Percentiles rank a stretch among this genome's conserved stretches.
Conservation (phyloP, 129 eudicot genomes). For the Heracleum sosnowskyi region DNA sequence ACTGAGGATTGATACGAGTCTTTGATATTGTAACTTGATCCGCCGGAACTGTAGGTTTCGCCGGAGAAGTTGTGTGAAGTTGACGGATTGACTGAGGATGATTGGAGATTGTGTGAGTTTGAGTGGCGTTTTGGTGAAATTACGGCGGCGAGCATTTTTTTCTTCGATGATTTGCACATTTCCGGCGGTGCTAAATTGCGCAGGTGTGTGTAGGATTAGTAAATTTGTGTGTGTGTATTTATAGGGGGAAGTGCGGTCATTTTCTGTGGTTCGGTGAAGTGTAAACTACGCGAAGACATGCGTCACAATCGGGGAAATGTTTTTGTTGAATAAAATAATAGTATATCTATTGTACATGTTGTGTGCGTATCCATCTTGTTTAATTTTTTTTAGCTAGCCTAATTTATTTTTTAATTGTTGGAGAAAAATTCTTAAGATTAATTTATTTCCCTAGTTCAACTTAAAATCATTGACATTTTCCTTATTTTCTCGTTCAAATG, state of each 20-base stretch:
- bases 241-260: constrained; percentile 1
- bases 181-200: neutral
- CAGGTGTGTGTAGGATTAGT: neutral
- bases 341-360: too few relatives aligned
- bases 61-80: constrained; percentile 3
- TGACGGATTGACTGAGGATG: too few relatives aligned
- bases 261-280: neutral
- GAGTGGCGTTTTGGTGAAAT: constrained; percentile 13
- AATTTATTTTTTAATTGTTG: neutral
- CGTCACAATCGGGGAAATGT: neutral
- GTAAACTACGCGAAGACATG: neutral
- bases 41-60: constrained; percentile 26
- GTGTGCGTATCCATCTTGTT: neutral
- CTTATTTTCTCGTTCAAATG: too few relatives aligned
- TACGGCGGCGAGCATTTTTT: constrained; percentile 21
- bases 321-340: too few relatives aligned
- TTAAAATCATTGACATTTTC: too few relatives aligned
- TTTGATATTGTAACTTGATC: constrained; percentile 27
- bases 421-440: neutral
- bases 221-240: neutral
- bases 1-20: constrained; percentile 42
- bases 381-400: too few relatives aligned
- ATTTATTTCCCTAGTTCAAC: too few relatives aligned
- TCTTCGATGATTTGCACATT: constrained; percentile 2
- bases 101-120: constrained; percentile 12